Evolutionary conservation across 371 early-diverging fungal species (phyloP), one percentile per base, ranked within the genome.

Genomic region (Coemansia sp.): DNA sequence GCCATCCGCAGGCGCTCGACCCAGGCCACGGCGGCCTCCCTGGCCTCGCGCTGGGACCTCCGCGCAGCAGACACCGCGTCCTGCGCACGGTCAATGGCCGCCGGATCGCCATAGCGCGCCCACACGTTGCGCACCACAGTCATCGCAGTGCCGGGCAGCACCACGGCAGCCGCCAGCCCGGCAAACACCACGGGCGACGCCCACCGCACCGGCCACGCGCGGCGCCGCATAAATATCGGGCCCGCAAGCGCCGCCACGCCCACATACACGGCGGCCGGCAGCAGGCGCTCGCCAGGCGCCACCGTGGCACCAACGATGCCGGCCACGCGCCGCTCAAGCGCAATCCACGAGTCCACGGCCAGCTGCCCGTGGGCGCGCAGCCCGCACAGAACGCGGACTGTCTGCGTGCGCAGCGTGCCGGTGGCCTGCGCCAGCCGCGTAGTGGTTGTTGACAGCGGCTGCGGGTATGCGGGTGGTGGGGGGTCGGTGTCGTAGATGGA

Each of bases 231-330:
- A 32, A 79, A 68, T 34, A 79, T 70, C 8, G 79, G 79, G 1
- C 79, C 79, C 0, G 78, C 78, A 55, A 79, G 35, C 16, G 62
- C 47, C 0, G 79, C 75, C 32, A 79, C 66, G 20, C 75, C 68
- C 16, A 79, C 72, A 31, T 79, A 79, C 36, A 78, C 48, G 4
- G 70, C 57, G 11, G 65, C 78, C 0, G 79, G 79, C 30, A 66
- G 58, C 41, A 78, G 55, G 14, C 34, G 31, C 55, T 79, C 79
- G 38, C 61, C 56, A 36, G 43, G 16, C 0, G 79, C 67, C 32
- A 79, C 70, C 10, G 73, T 79, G 40, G 43, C 36, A 40, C 45
- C 13, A 9, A 71, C 64, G 1, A 59, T 36, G 4, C 41, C 20
- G 1, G 43, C 62, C 1, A 63, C 55, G 4, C n/a, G 30, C 56